Evolutionary conservation across 208 protist species (phyloP), one percentile per base, ranked within the genome.

Genomic region (Leishmania guyanensis): DNA sequence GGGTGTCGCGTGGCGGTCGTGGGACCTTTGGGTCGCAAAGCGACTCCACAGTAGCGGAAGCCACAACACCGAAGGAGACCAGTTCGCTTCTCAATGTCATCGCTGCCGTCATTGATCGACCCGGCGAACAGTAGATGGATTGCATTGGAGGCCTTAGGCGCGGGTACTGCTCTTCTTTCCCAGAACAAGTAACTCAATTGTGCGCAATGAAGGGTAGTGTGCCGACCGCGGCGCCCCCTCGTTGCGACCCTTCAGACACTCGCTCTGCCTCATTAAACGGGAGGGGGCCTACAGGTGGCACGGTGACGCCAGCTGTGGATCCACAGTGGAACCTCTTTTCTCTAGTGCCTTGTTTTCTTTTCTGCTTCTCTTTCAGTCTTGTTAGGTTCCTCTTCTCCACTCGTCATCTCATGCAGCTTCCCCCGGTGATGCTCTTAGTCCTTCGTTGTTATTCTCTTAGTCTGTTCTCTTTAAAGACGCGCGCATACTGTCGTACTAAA

Each of bases 131-230:
- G 86, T 1, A 79, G 76, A 36, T 75, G 77, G 22, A 91, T 93
- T 69, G 81, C 87, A 16, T 79, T 91, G 8, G 87, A 91, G 36
- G 39, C 89, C 20, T 83, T 95, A 10, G 89, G 93, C 50, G 89
- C 88, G 66, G 90, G 86, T 16, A 88, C 79, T 22, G 75, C 58
- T n/a, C 81, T 95, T 22, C 66, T 95, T 5, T 88, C 74, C 16
- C 87, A 93, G 66, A 93, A 95, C 82, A 94, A 94, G 70, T 62
- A 85, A n/a, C 75, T 86, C 22, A 86, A 87, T 68, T 86, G 92
- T 74, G 88, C 85, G n/a, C 65, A 89, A 16, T 80, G 75, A 69
- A 68, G n/a, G 33, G 12, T n/a, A 46, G 33, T 22, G 16, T 36
- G 53, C 16, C 33, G 51, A 16, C 72, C 22, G 50, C 33, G 29